Percentiles rank a stretch among this genome's conserved stretches.
Evolutionary conservation across 2,329 filamentous ascomycete species (phyloP).

Genomic region (Aureobasidium vineae): DNA sequence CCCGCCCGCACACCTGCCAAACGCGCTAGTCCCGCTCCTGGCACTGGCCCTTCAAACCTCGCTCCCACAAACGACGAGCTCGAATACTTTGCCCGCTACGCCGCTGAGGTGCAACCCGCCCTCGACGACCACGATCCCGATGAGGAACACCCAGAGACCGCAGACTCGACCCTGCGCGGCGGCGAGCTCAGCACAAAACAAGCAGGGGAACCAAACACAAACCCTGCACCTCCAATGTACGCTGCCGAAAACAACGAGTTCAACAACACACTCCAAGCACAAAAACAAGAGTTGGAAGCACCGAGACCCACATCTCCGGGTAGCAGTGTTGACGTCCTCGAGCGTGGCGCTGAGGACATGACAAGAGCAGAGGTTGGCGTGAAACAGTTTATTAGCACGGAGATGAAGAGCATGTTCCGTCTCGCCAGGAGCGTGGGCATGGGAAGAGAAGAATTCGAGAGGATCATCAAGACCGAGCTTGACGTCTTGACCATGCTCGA

Average conservation of each 20-base stretch:
- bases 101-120: slow-evolving; percentile 70
- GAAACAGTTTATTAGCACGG: slow-evolving; percentile 74
- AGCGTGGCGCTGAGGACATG: slow-evolving; percentile 39
- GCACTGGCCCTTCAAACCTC: slow-evolving; percentile 29
- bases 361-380: slow-evolving; percentile 69
- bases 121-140: slow-evolving; percentile 81
- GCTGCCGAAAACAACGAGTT: slow-evolving; percentile 3
- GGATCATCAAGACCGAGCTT: slow-evolving; percentile 68
- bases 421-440: slow-evolving; percentile 70
- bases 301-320: slow-evolving; percentile 55
- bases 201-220: slow-evolving; percentile 16
- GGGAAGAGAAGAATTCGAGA: slow-evolving; percentile 70
- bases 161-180: slow-evolving; percentile 54
- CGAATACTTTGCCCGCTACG: slow-evolving; percentile 74
- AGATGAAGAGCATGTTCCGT: slow-evolving; percentile 72
- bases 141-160: slow-evolving; percentile 55
- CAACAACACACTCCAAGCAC: slow-evolving; percentile 33
- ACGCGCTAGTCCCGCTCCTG: slow-evolving; percentile 59
- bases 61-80: slow-evolving; percentile 53
- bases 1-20: slow-evolving; percentile 55
- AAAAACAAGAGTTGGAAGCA: slow-evolving; percentile 46
- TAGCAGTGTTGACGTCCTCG: slow-evolving; percentile 55
- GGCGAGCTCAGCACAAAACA: slow-evolving; percentile 43
- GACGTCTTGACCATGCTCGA: slow-evolving; percentile 69
- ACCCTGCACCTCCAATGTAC: slow-evolving; percentile 21